Percentiles rank a stretch among this genome's conserved stretches.
Evolutionary conservation across 306 rosid species (phyloP).

Genomic region (Cyamopsis tetragonoloba): DNA sequence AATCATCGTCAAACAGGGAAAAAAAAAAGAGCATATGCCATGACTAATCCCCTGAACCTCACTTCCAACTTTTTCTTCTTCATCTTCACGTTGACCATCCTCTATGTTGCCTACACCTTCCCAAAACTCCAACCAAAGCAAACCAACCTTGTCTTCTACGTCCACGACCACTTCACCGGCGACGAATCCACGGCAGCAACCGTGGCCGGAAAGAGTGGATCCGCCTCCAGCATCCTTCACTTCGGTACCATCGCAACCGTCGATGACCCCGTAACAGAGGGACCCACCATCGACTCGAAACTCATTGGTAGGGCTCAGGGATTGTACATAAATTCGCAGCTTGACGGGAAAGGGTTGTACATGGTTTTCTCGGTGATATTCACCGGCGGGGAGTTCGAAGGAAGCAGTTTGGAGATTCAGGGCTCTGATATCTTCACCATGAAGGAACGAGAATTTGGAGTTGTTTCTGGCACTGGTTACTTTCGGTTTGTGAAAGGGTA

Average conservation of each 20-base stretch:
- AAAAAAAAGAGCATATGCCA: background rate
- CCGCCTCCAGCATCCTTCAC: conserved; percentile 39
- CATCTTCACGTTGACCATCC: conserved; percentile 37
- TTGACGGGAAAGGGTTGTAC: conserved; percentile 47
- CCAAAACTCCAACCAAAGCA: conserved; percentile 38
- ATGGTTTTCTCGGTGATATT: conserved; percentile 55
- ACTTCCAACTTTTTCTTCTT: conserved; percentile 38
- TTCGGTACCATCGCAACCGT: conserved; percentile 56
- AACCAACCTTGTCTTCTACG: conserved; percentile 57
- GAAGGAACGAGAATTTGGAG: conserved; percentile 44
- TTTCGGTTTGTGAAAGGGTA: conserved; percentile 58
- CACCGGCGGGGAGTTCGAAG: conserved; percentile 43
- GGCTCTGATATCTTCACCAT: conserved; percentile 39
- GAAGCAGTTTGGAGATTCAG: conserved; percentile 61
- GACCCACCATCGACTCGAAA: conserved; percentile 37
- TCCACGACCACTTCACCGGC: conserved; percentile 63
- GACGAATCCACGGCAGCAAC: conserved; percentile 40
- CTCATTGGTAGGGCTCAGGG: conserved; percentile 64
- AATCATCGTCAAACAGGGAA: background rate
- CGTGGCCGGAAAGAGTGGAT: conserved; percentile 43
- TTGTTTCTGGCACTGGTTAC: conserved; percentile 63
- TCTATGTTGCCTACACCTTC: conserved; percentile 41
- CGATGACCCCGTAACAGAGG: conserved; percentile 53
- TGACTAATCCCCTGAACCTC: conserved; percentile 35
- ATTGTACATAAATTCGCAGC: conserved; percentile 46